phyloP scores from a whole-genome alignment of 2,329 filamentous ascomycete genomes.

The Pseudogymnoascus sp. region DNA sequence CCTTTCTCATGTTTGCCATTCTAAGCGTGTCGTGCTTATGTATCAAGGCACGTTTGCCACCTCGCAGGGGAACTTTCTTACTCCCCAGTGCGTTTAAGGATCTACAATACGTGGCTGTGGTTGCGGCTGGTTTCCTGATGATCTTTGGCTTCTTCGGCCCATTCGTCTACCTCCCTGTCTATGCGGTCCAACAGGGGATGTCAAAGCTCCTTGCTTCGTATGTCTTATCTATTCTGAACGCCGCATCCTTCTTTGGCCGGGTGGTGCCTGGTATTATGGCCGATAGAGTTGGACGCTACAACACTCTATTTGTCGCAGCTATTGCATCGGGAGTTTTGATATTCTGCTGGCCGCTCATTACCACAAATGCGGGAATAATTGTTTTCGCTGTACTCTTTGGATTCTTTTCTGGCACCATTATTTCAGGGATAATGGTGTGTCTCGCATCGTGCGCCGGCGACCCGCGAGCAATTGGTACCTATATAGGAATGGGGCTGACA shows the following conservation, averaged over 20 bases:
- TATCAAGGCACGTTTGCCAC: slow-evolving; percentile 41
- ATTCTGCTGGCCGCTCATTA: slow-evolving; percentile 16
- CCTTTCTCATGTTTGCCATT: slow-evolving; percentile 38
- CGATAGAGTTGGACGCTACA: slow-evolving; percentile 17
- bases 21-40: slow-evolving; percentile 42
- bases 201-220: slow-evolving; percentile 20
- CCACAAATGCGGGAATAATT: slow-evolving; percentile 13
- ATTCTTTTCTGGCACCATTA: slow-evolving; percentile 72
- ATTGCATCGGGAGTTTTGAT: slow-evolving; percentile 13
- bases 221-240: slow-evolving; percentile 19
- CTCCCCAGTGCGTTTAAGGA: slow-evolving; percentile 41
- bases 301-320: slow-evolving; percentile 29
- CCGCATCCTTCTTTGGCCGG: slow-evolving; percentile 18
- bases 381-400: slow-evolving; percentile 68
- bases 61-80: slow-evolving; percentile 34
- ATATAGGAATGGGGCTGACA: slow-evolving; percentile 61
- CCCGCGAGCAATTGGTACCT: slow-evolving; percentile 59
- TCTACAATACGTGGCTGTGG: slow-evolving; percentile 36
- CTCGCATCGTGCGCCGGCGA: slow-evolving; percentile 40
- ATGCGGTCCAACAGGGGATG: slow-evolving; percentile 22
- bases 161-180: slow-evolving; percentile 20
- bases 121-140: slow-evolving; percentile 38
- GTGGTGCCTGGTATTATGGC: slow-evolving; percentile 18
- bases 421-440: slow-evolving; percentile 41
- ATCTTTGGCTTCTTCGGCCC: slow-evolving; percentile 20